Conservation (phyloP, 202 grass and related monocot genomes). For the Cymbopogon flexuosus region DNA sequence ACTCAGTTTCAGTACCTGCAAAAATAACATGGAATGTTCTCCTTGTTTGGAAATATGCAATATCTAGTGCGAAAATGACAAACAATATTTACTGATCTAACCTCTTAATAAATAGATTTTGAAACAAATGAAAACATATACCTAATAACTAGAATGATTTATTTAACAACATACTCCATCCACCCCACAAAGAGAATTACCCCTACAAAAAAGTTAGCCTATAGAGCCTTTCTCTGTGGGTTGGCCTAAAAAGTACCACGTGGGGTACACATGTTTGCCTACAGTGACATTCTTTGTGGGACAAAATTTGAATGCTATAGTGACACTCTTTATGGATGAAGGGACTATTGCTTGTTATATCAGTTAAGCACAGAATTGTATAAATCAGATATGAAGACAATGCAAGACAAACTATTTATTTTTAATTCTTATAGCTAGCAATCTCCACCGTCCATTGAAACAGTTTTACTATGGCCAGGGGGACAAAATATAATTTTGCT, state of each 20-base stretch:
- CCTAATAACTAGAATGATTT: not conserved
- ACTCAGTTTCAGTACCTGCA: slow-evolving; percentile 53
- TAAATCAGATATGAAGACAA: not conserved
- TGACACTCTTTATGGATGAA: not conserved
- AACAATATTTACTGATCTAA: not conserved
- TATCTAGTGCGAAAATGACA: not conserved
- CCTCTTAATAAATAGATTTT: not conserved
- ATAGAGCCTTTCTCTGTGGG: not conserved
- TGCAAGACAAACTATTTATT: not conserved
- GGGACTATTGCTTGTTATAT: not conserved
- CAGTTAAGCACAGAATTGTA: not conserved
- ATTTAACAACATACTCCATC: not conserved
- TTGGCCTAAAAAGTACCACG: not conserved
- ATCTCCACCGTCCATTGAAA: not conserved
- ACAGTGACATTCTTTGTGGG: not conserved
- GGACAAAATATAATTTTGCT: slow-evolving; percentile 31
- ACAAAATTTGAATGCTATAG: not conserved
- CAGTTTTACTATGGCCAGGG: not conserved
- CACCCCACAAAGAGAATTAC: not conserved
- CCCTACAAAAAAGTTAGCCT: not conserved
- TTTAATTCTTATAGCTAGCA: not conserved
- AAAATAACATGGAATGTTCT: slow-evolving; percentile 9
- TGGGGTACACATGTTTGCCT: not conserved
- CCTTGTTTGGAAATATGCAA: not conserved
- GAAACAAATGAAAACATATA: not conserved